Percentiles rank a stretch among this genome's conserved stretches.
phyloP scores from a whole-genome alignment of 768 basidiomycete genomes.

The Sarcodon sp. region DNA sequence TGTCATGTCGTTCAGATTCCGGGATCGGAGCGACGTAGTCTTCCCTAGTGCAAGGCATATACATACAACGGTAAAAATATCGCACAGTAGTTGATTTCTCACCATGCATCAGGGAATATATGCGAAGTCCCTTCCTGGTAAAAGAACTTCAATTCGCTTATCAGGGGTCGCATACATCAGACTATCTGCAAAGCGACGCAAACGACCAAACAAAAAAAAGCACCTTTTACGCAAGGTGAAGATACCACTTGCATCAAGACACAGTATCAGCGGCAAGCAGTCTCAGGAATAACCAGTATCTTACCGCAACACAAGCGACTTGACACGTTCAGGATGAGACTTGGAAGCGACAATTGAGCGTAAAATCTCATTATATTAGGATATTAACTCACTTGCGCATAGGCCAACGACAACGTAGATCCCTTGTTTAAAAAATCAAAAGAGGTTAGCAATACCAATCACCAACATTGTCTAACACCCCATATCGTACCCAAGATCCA shows the following conservation, averaged over 20 bases:
- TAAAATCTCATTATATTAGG: not conserved
- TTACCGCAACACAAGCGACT: conserved; percentile 65
- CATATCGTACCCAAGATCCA: conserved; percentile 68
- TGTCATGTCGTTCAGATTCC: conserved; percentile 62
- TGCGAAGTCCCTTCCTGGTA: conserved; percentile 80
- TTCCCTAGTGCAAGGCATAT: conserved; percentile 38
- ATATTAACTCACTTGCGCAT: conserved; percentile 50
- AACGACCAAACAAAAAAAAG: too few species aligned
- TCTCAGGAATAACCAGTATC: conserved; percentile 3
- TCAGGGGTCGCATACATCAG: not conserved
- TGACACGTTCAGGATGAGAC: conserved; percentile 74
- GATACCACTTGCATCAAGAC: conserved; percentile 47
- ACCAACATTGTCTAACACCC: not conserved
- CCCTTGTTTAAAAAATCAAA: conserved; percentile 30
- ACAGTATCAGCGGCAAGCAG: not conserved
- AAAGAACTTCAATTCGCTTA: conserved; percentile 77
- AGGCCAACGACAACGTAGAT: conserved; percentile 75
- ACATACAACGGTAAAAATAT: not conserved
- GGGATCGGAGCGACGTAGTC: conserved; percentile 76
- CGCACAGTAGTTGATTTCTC: conserved; percentile 5
- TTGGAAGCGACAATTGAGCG: conserved; percentile 14
- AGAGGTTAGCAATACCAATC: not conserved
- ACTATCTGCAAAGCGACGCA: not conserved
- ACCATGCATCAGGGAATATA: conserved; percentile 87
- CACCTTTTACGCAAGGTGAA: conserved; percentile 78